phyloP scores from a whole-genome alignment of 2,329 filamentous ascomycete species.

The Whalleya microplaca region DNA sequence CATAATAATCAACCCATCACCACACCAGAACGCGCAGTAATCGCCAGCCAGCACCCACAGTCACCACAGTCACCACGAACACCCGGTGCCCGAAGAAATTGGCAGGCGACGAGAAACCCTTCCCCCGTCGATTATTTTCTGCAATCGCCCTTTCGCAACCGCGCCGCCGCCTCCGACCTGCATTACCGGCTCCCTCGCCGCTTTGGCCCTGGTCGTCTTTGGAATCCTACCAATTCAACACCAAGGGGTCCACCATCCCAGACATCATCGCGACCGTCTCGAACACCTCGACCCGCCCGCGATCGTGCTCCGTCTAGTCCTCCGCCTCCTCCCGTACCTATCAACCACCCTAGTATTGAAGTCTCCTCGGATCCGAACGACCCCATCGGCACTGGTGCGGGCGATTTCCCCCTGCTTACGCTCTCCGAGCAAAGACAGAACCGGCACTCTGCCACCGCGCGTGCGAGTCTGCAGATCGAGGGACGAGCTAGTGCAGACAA shows the following conservation, averaged over 20 bases:
- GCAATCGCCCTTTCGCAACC: slow-evolving; percentile 51
- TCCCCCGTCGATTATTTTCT: slow-evolving; percentile 28
- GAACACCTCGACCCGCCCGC: slow-evolving; percentile 32
- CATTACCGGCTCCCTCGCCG: slow-evolving; percentile 42
- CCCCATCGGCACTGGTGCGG: slow-evolving; percentile 43
- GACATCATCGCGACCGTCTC: slow-evolving; percentile 26
- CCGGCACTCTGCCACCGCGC: slow-evolving; percentile 46
- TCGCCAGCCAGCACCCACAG: slow-evolving; percentile 19
- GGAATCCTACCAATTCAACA: slow-evolving; percentile 65
- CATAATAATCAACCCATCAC: slow-evolving; percentile 15
- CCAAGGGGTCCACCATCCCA: slow-evolving; percentile 44
- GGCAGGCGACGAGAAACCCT: slow-evolving; percentile 22
- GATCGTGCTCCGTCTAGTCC: slow-evolving; percentile 57
- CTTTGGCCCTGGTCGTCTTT: slow-evolving; percentile 53
- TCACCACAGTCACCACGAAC: no score
- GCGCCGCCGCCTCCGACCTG: slow-evolving; percentile 35
- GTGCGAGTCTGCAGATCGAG: slow-evolving; percentile 57
- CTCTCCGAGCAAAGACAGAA: slow-evolving; percentile 54
- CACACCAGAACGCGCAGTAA: slow-evolving; percentile 9
- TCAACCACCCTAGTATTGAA: slow-evolving; percentile 50
- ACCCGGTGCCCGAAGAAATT: slow-evolving; percentile 27
- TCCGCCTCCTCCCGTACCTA: slow-evolving; percentile 54
- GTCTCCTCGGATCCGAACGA: slow-evolving; percentile 42
- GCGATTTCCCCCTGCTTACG: slow-evolving; percentile 56
- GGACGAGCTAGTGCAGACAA: slow-evolving; percentile 48